These are phyloP conservation scores for Madurella mycetomatis DNA, from an alignment of 2,329 filamentous ascomycete species.

Conservation along the genomic window DNA sequence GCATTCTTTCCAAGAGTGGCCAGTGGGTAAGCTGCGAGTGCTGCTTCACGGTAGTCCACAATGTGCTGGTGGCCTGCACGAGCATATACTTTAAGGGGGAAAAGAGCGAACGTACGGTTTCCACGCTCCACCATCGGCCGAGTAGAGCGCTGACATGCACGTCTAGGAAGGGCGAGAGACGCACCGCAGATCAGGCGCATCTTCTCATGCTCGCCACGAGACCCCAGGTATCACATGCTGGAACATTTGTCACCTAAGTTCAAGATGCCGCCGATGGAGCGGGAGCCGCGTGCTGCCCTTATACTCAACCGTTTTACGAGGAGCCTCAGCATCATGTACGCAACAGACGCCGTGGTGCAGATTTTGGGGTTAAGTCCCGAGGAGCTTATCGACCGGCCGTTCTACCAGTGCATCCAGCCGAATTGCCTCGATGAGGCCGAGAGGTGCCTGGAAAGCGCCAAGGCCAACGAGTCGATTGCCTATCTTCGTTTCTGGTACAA, in stretches of 20 bases:
- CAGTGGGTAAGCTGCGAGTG: slow-evolving; percentile 78
- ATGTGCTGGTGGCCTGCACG: slow-evolving; percentile 80
- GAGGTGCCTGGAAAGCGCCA: slow-evolving; percentile 75
- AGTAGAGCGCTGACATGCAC: slow-evolving; percentile 16
- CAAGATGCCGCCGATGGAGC: slow-evolving; percentile 55
- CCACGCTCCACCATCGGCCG: background rate
- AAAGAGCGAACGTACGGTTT: slow-evolving; percentile 68
- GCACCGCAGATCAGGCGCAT: slow-evolving; percentile 73
- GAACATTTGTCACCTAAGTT: slow-evolving; percentile 82
- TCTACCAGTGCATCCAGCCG: slow-evolving; percentile 81
- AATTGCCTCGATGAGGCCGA: slow-evolving; percentile 73
- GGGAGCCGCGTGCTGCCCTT: slow-evolving; percentile 77
- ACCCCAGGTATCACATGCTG: slow-evolving; percentile 86
- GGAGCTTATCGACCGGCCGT: slow-evolving; percentile 69
- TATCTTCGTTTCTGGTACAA: slow-evolving; percentile 83
- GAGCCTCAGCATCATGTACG: slow-evolving; percentile 80
- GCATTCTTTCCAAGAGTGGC: slow-evolving; percentile 63
- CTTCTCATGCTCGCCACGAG: slow-evolving; percentile 75
- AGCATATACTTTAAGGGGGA: slow-evolving; percentile 67
- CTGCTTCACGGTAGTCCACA: slow-evolving; percentile 83
- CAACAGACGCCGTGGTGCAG: slow-evolving; percentile 69
- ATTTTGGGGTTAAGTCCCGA: slow-evolving; percentile 69
- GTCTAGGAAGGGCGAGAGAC: slow-evolving; percentile 66
- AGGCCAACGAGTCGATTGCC: slow-evolving; percentile 85
- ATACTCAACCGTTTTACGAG: slow-evolving; percentile 84